Evolutionary conservation across 306 rosid genomes (phyloP).

Genomic region (Arachis stenosperma): DNA sequence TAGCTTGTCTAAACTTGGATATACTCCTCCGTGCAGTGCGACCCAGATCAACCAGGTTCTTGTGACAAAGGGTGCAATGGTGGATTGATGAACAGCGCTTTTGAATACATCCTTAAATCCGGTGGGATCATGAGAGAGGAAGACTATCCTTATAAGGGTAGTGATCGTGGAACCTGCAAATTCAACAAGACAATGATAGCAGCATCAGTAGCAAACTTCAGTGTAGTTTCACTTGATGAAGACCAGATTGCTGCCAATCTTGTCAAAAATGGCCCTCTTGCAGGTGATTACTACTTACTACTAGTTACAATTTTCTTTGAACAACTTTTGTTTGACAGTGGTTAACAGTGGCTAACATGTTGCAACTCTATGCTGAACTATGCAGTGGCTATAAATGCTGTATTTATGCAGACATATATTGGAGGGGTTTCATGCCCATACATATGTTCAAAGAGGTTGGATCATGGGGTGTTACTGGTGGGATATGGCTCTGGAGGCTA

Average conservation of each 20-base stretch:
- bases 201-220: constrained; percentile 90
- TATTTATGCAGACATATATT: constrained; percentile 88
- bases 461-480: constrained; percentile 89
- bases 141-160: constrained; percentile 91
- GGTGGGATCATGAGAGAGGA: constrained; percentile 92
- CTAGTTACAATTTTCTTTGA: neutral
- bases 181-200: constrained; percentile 79
- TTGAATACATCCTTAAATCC: constrained; percentile 83
- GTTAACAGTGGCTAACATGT: neutral
- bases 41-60: constrained; percentile 79
- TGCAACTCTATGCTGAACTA: constrained; percentile 23
- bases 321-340: neutral
- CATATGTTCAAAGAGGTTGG: constrained; percentile 71
- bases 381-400: constrained; percentile 96
- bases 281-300: constrained; percentile 48
- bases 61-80: constrained; percentile 97
- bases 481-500: constrained; percentile 81
- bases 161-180: constrained; percentile 71
- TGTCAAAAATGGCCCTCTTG: constrained; percentile 93
- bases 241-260: constrained; percentile 93
- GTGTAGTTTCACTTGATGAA: constrained; percentile 82
- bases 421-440: constrained; percentile 97
- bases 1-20: constrained; percentile 8
- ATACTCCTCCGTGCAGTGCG: constrained; percentile 63
- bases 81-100: constrained; percentile 96